Base-by-base conservation (phyloP, 2,329 filamentous ascomycete species). In the Orbilia quercus region DNA sequence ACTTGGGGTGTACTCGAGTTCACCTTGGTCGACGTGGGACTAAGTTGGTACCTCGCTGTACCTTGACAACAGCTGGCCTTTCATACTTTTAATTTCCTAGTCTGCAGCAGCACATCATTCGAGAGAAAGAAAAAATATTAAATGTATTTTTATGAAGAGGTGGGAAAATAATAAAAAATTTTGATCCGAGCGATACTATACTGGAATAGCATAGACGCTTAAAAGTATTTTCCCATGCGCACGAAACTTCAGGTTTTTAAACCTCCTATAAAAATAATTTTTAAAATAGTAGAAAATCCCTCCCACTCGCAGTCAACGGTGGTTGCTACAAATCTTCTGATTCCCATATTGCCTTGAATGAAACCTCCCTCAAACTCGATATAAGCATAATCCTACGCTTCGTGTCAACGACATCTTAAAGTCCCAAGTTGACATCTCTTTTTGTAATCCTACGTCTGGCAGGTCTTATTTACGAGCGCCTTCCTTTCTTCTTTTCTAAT, bases 211-310 rank as follows among this genome's bases (percentile, higher is more conserved):
- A 62, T 48, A 44, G 57, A 45, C 38, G 18, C 38, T 58, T 53
- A 31, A 59, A 59, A 59, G 7, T n/a, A n/a, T 4, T 34, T 69
- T 54, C 36, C 45, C 34, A 22, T 42, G 66, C 66, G 50, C 66
- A 71, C 66, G 34, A 71, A 64, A 45, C 36, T 48, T 64, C 66
- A 45, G 20, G 47, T 34, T 71, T 64, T 53, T 64, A 53, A n/a
- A 57, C 45, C 54, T 59, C 23, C 34, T 58, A 28, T 53, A 53
- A 38, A 58, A 58, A 38, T 38, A 5, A 9, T 23, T 66, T 48
- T 53, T 66, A n/a, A 34, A 45, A 47, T n/a, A 64, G 36, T 54
- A 31, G 47, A 18, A 62, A 53, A 62, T 9, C 31, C 22, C 2
- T 25, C 25, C 23, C 34, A 14, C 18, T 42, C 28, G 34, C 18